Base-by-base conservation (phyloP, 2,329 filamentous ascomycete genomes). In the Phialophora chinensis region DNA sequence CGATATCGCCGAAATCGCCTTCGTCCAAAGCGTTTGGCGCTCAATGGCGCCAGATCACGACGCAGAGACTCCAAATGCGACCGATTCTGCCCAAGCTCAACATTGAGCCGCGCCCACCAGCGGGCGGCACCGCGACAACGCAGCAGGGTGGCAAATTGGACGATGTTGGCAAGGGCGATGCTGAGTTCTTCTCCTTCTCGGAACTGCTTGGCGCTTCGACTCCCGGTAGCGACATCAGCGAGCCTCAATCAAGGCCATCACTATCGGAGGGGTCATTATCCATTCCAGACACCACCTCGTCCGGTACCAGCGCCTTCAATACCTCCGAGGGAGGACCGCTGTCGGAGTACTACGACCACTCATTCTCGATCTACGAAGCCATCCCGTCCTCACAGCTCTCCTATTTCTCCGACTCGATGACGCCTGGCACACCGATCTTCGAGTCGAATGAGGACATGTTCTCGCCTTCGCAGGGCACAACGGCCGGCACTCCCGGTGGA, bases 341-440 rank as follows among this genome's bases (percentile, higher is more conserved):
- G 3, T 85, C 86, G 3, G 84, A 88, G 64, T 96, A 95, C 76
- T 91, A 92, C 72, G 87, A 95, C 69, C 87, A 94, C 73, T 95
- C 92, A 0, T 84, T 96, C 57, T 86, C 88, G 1, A 79, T 90
- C 14, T 87, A 96, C 74, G 84, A 91, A 69, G 85, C 87, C 14
- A 77, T 90, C 3, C 78, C 85, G 0, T 90, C 88, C 0, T 90
- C 89, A 1, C 85, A 90, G 66, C 79, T 72, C 10, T 89, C 20
- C 74, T 75, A 59, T 27, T 69, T 71, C 38, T 72, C 66, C 25
- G 65, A 67, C 20, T 61, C 59, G 10, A 66, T 66, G 31, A 71
- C 70, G n/a, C 70, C 71, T 12, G 66, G 69, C 23, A 72, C 70
- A 44, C 71, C 68, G 23, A 69, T 63, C 60, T 73, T 65, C 72